Conservation (phyloP, 148 eudicot species). For the Vaccinium myrtillus region DNA sequence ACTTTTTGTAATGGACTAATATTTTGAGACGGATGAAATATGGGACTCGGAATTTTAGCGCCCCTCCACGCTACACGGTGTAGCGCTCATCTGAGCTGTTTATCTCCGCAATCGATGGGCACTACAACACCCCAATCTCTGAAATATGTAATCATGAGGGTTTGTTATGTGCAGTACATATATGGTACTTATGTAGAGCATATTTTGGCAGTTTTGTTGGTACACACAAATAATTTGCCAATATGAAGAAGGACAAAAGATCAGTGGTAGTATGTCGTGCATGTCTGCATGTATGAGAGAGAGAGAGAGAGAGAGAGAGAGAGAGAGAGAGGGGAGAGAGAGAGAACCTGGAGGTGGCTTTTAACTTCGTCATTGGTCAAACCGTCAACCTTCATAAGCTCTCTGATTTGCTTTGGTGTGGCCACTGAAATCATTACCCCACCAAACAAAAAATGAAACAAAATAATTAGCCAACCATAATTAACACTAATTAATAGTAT, state of each 20-base stretch:
- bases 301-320: constrained; percentile 20
- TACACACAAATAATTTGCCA: constrained; percentile 24
- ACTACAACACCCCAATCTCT: no score
- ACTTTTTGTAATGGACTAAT: no score
- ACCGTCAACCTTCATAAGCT: constrained; percentile 98
- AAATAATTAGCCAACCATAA: neutral
- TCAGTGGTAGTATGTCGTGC: neutral
- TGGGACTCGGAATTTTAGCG: no score
- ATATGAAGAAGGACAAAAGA: neutral
- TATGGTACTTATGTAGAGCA: constrained; percentile 12
- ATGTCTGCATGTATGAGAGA: constrained; percentile 18
- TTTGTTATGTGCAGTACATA: constrained; percentile 11
- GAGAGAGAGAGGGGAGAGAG: constrained; percentile 23
- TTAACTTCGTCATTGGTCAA: constrained; percentile 99
- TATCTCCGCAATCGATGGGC: no score
- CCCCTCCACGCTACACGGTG: no score
- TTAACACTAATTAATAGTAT: neutral
- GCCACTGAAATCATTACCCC: constrained; percentile 57
- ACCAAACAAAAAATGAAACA: constrained; percentile 10
- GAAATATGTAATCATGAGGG: neutral
- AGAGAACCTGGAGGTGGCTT: constrained; percentile 88
- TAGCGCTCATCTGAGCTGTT: no score
- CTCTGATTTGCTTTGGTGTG: constrained; percentile 97
- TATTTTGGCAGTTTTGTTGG: constrained; percentile 17
- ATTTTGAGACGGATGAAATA: no score